Base-by-base conservation (phyloP, 139 green algal genomes). In the Closterium sp. region DNA sequence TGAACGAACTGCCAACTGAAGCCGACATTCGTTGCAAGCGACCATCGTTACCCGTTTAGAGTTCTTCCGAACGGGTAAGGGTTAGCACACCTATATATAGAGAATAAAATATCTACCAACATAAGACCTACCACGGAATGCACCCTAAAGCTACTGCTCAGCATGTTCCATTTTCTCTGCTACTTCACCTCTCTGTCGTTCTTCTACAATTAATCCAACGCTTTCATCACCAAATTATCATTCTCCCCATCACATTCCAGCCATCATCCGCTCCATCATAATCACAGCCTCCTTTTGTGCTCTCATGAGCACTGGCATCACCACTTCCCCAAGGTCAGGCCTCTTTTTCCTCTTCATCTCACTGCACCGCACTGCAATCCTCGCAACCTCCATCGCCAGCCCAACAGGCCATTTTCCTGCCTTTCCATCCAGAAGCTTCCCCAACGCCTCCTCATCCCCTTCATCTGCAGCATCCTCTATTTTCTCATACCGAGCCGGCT, bases 211-310 rank as follows among this genome's bases (percentile, higher is more conserved):
- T 9, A 1, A 50, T 50, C 38, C 0, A 50, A 50, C 5, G 13
- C 38, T 50, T 0, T 17, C 38, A 50, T 50, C 38, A 50, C 38
- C 38, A 0, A 50, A 0, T 50, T 50, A 50, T 0, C 38, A 50
- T 0, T 50, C 38, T 50, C 38, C 38, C 38, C 38, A 27, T 79
- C 62, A 79, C 62, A 28, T 90, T 87, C 86, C 42, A 11, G 24
- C 38, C 30, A 70, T 92, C 88, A 28, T 93, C 22, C 88, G n/a
- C 90, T n/a, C 38, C 90, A 79, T 92, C 90, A 17, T 2, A 22
- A 79, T 79, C 17, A 79, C 86, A 0, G 86, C 86, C 32, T 73
- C 42, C 24, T 45, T 45, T 88, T 42, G 21, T 17, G 73, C 70
- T 2, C 30, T 29, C 19, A 50, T 7, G 27, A 87, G 85, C 85